These are phyloP conservation scores for Naganishia vishniacii DNA, from an alignment of 768 basidiomycete genomes.

Conservation along the genomic window DNA sequence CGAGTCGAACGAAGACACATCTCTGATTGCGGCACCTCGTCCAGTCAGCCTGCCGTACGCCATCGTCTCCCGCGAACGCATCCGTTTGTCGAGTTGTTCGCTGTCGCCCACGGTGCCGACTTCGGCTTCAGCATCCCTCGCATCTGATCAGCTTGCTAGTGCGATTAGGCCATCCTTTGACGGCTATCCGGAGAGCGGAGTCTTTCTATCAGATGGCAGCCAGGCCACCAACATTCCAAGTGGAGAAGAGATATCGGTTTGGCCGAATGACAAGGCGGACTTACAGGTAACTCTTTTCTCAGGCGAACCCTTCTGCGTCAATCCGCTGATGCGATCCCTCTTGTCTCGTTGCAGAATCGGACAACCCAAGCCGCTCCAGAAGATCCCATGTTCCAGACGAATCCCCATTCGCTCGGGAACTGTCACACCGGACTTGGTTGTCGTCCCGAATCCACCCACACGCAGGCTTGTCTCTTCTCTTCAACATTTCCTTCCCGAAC, in stretches of 20 bases:
- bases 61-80: background rate
- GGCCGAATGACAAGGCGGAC: too few relatives aligned
- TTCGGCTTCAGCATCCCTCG: background rate
- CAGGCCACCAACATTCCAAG: too few relatives aligned
- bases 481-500: background rate
- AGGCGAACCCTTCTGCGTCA: too few relatives aligned
- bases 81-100: background rate
- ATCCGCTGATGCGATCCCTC: too few relatives aligned
- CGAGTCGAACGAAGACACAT: too few relatives aligned
- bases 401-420: background rate
- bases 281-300: too few relatives aligned
- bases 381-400: background rate
- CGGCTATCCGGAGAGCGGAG: too few relatives aligned
- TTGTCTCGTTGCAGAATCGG: background rate
- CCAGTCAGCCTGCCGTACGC: conserved; percentile 3
- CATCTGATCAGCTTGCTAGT: background rate
- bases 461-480: background rate
- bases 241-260: too few relatives aligned
- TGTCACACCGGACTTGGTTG: background rate
- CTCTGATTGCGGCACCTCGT: background rate
- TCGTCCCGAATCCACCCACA: background rate
- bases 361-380: background rate
- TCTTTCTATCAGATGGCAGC: too few relatives aligned
- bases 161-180: too few relatives aligned
- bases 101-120: background rate